Conservation (phyloP, 1,139 yeast species). For the Debaryomyces subglobosus region DNA sequence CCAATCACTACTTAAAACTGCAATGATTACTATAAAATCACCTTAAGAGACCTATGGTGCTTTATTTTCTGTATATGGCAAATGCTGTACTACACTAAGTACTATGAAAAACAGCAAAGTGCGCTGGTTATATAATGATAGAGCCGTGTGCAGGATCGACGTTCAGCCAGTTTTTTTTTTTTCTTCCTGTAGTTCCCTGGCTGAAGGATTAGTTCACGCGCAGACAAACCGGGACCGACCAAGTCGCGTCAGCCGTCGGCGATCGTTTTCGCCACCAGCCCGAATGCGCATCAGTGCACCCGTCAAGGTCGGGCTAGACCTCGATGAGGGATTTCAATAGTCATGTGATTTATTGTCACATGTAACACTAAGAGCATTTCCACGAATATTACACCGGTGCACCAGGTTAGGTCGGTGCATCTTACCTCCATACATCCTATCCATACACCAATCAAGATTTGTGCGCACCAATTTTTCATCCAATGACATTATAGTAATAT, state of each 20-base stretch:
- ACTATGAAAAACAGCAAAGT: constrained; percentile 5
- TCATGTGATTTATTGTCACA: too few species aligned
- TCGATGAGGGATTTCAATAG: too few species aligned
- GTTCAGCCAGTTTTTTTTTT: background rate
- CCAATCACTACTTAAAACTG: background rate
- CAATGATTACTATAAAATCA: background rate
- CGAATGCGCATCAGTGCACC: too few species aligned
- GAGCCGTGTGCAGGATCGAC: background rate
- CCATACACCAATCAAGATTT: background rate
- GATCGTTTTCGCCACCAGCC: too few species aligned
- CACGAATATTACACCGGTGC: too few species aligned
- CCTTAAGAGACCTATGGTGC: background rate
- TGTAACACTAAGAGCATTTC: too few species aligned
- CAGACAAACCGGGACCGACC: background rate
- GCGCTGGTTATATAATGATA: constrained; percentile 8
- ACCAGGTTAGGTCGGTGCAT: background rate
- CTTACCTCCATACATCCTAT: background rate
- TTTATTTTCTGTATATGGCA: background rate
- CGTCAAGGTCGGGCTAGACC: too few species aligned
- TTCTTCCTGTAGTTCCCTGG: background rate
- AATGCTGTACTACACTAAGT: background rate
- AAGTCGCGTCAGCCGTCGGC: background rate
- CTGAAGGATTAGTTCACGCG: background rate
- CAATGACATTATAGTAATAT: constrained; percentile 10
- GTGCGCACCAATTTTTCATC: constrained; percentile 7